phyloP scores from a whole-genome alignment of 2,329 filamentous ascomycete genomes.

The Leptodontidium sp. region DNA sequence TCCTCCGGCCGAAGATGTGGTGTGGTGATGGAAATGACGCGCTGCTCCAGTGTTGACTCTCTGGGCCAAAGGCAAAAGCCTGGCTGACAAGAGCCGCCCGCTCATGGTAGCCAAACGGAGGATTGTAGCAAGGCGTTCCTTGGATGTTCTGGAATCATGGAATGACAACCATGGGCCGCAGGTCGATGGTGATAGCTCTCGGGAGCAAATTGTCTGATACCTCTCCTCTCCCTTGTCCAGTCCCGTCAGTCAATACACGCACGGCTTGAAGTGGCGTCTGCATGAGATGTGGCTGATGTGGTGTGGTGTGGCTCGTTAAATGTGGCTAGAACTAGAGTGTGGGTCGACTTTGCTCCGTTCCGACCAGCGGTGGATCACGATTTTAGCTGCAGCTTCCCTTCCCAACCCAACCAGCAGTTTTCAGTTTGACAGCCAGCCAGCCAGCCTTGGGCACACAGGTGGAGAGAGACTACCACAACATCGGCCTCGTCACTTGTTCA shows the following conservation, averaged over 20 bases:
- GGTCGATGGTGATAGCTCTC: constrained; percentile 24
- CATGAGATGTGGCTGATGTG: constrained; percentile 37
- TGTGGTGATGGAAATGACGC: constrained; percentile 68
- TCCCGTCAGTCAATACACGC: not conserved
- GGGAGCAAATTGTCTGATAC: constrained; percentile 18
- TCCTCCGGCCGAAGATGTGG: constrained; percentile 69
- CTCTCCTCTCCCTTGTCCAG: not conserved
- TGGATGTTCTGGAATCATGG: constrained; percentile 35
- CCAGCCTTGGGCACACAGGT: constrained; percentile 24
- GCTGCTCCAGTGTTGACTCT: constrained; percentile 62
- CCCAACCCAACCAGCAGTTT: not conserved
- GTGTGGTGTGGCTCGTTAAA: constrained; percentile 29
- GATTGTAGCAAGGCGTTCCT: constrained; percentile 29
- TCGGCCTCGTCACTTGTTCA: not conserved
- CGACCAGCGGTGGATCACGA: not conserved
- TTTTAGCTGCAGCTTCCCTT: constrained; percentile 3
- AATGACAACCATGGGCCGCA: constrained; percentile 23
- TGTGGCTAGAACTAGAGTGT: too few species aligned
- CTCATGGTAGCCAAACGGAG: constrained; percentile 44
- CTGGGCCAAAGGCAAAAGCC: constrained; percentile 72
- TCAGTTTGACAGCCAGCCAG: not conserved
- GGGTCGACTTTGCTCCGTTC: not conserved
- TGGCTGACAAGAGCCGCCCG: constrained; percentile 73
- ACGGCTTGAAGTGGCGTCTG: constrained; percentile 26
- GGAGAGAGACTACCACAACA: not conserved